Conservation (phyloP, 169 alveolate genomes). For the Plasmodium gallinaceum region DNA sequence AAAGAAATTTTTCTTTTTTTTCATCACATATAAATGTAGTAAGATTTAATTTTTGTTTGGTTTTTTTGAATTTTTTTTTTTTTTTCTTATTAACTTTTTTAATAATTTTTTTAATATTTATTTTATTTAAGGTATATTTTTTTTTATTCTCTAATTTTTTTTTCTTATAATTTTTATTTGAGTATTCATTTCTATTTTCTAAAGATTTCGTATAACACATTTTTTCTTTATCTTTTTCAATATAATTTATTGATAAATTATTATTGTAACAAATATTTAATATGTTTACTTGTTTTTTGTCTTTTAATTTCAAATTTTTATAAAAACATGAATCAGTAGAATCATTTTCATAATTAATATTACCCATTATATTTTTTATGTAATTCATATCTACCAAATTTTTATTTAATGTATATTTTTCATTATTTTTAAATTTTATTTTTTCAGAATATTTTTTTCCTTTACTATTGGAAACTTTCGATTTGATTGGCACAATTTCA, state of each 20-base stretch:
- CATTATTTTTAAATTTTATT: no score
- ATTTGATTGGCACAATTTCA: no score
- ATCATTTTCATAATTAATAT: no score
- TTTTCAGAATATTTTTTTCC: not conserved
- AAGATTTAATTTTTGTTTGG: not conserved
- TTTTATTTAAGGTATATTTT: no score
- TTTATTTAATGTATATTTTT: not conserved
- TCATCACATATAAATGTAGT: not conserved
- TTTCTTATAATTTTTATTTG: not conserved
- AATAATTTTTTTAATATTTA: conserved; percentile 3
- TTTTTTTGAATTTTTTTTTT: not conserved
- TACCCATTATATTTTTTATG: no score
- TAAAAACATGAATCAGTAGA: not conserved
- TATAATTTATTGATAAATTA: not conserved
- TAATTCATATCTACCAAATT: no score
- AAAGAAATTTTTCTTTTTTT: not conserved
- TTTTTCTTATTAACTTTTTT: conserved; percentile 4
- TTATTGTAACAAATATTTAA: not conserved
- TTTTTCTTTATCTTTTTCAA: not conserved
- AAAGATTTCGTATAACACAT: not conserved
- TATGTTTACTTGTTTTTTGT: not conserved
- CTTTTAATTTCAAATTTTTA: not conserved
- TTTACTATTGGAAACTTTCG: not conserved
- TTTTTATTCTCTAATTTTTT: not conserved
- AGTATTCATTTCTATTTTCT: not conserved